Evolutionary conservation across 139 green algal genomes (phyloP).

Genomic region (Coelastrella sp.): DNA sequence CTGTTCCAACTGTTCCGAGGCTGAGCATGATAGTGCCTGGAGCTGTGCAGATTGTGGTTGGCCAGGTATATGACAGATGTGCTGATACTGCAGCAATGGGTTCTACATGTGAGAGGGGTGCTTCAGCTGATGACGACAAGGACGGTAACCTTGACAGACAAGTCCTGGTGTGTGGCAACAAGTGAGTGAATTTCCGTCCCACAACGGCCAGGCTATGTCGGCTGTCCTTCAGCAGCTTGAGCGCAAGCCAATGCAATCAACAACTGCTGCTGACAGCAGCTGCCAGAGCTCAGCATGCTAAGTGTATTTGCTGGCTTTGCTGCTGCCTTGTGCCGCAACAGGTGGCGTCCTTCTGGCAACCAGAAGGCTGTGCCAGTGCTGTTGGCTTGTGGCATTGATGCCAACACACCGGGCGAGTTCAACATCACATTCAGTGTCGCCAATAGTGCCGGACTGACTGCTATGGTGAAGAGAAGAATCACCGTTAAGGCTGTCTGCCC

Average conservation of each 20-base stretch:
- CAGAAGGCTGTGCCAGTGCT: slow-evolving; percentile 43
- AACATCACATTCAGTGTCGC: slow-evolving; percentile 39
- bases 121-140: slow-evolving; percentile 37
- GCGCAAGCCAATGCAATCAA: too few relatives aligned
- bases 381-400: slow-evolving; percentile 48
- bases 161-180: slow-evolving; percentile 52
- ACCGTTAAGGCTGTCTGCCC: slow-evolving; percentile 47
- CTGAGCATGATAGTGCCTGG: slow-evolving; percentile 45
- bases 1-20: not conserved
- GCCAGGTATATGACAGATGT: slow-evolving; percentile 52
- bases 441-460: slow-evolving; percentile 49
- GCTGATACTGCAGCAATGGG: slow-evolving; percentile 18
- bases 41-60: slow-evolving; percentile 36
- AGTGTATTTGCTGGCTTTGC: too few relatives aligned
- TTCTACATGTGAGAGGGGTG: slow-evolving; percentile 55
- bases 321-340: not conserved
- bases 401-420: slow-evolving; percentile 39
- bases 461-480: not conserved
- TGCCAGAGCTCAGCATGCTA: too few relatives aligned
- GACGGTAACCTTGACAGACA: slow-evolving; percentile 55
- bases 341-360: slow-evolving; percentile 18
- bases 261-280: too few relatives aligned
- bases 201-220: too few relatives aligned
- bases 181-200: slow-evolving; percentile 3
- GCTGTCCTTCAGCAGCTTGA: too few relatives aligned